Evolutionary conservation across 106 monocot species (phyloP).

Genomic region (Dendrobium huoshanense): DNA sequence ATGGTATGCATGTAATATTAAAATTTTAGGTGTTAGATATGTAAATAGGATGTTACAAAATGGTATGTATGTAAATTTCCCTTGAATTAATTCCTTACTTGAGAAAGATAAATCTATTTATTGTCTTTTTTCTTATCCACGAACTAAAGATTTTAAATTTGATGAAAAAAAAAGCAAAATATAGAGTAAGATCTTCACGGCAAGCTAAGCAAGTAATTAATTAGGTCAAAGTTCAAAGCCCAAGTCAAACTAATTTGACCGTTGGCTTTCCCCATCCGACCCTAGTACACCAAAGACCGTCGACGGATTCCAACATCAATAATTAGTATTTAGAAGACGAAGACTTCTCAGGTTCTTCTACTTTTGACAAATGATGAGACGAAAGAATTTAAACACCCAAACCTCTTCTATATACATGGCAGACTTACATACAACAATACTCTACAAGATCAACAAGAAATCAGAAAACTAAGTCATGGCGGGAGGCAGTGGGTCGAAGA

Average conservation of each 20-base stretch:
- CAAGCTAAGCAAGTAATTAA: no score
- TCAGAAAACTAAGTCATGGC: neutral
- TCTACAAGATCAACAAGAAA: neutral
- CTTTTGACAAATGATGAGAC: neutral
- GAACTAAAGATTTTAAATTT: no score
- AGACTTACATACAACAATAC: neutral
- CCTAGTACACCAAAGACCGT: neutral
- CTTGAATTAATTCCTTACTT: no score
- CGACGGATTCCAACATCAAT: neutral
- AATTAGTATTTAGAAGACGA: neutral
- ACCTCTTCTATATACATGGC: neutral
- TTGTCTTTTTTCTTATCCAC: no score
- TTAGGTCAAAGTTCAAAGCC: neutral
- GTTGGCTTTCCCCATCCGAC: neutral
- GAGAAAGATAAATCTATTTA: no score
- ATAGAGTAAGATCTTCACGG: no score
- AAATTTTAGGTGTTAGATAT: no score
- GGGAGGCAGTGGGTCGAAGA: neutral
- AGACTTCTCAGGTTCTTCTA: constrained; percentile 1
- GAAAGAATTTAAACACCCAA: neutral
- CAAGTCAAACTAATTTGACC: neutral
- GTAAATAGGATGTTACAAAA: no score
- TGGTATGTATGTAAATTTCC: no score
- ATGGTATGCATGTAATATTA: no score
- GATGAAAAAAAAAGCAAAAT: no score